Conservation (phyloP, 2,329 filamentous ascomycete genomes). For the Hymenoscyphus repandus region DNA sequence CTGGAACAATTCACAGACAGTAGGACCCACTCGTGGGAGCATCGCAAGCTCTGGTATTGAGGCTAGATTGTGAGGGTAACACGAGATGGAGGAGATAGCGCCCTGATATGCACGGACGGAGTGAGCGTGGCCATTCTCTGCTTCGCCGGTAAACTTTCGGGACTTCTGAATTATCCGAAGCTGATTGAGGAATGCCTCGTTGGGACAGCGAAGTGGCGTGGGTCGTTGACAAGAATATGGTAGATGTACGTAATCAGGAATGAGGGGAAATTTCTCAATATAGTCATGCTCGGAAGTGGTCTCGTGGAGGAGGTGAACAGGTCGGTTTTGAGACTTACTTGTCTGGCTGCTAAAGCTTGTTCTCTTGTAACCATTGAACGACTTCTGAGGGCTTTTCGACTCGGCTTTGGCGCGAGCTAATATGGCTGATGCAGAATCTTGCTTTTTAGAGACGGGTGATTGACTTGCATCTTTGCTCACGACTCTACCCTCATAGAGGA, state of each 20-base stretch:
- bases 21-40: slow-evolving; percentile 76
- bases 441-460: background rate
- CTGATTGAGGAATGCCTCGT: slow-evolving; percentile 67
- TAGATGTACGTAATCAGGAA: slow-evolving; percentile 59
- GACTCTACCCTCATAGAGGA: slow-evolving; percentile 47
- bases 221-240: slow-evolving; percentile 77
- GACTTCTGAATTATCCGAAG: slow-evolving; percentile 70
- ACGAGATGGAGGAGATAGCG: slow-evolving; percentile 74
- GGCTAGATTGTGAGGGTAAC: slow-evolving; percentile 56
- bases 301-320: slow-evolving; percentile 50
- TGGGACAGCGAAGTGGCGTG: slow-evolving; percentile 65
- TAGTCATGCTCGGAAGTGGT: slow-evolving; percentile 77
- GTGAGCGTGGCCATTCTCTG: slow-evolving; percentile 80
- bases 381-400: slow-evolving; percentile 21
- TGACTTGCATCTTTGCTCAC: background rate
- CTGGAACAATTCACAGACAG: slow-evolving; percentile 71
- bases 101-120: slow-evolving; percentile 84
- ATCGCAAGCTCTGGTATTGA: slow-evolving; percentile 36
- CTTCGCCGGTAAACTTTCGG: slow-evolving; percentile 66
- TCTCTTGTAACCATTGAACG: slow-evolving; percentile 15
- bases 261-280: slow-evolving; percentile 48
- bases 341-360: slow-evolving; percentile 8
- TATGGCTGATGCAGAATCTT: slow-evolving; percentile 25
- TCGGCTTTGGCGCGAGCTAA: slow-evolving; percentile 26
- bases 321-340: slow-evolving; percentile 29